These are phyloP conservation scores for Fallopia convolvulus DNA, from an alignment of 148 eudicot genomes.

Conservation along the genomic window DNA sequence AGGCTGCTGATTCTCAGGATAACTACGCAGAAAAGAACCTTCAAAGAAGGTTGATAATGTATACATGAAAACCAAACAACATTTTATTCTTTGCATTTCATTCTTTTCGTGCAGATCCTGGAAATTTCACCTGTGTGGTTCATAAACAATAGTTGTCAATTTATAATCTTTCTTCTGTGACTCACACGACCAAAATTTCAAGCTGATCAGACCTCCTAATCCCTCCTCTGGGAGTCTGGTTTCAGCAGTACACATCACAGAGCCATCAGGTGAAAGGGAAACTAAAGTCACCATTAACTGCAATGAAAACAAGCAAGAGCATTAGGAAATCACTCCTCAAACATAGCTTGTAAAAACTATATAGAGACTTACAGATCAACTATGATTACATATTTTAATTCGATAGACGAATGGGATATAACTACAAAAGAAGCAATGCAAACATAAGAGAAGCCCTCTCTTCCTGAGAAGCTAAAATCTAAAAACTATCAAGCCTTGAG, in stretches of 20 bases:
- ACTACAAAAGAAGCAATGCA: not conserved
- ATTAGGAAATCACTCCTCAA: not conserved
- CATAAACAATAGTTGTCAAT: conserved; percentile 83
- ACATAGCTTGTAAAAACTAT: not conserved
- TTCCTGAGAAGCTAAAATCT: not conserved
- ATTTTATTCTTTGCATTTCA: not conserved
- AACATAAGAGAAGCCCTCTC: not conserved
- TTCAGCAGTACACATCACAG: conserved; percentile 79
- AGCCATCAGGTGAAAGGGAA: conserved; percentile 72
- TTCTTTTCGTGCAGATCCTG: conserved; percentile 1
- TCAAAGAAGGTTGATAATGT: not conserved
- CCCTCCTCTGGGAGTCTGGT: conserved; percentile 86
- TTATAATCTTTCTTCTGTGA: conserved; percentile 54
- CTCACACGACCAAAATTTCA: conserved; percentile 76
- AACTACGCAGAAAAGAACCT: not conserved
- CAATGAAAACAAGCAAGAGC: conserved; percentile 12
- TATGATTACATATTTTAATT: not conserved
- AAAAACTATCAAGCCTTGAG: not conserved
- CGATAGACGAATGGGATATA: not conserved
- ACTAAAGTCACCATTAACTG: conserved; percentile 74
- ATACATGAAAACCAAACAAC: not conserved
- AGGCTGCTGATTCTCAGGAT: not conserved
- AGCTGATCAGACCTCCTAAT: conserved; percentile 74
- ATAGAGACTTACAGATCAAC: not conserved
- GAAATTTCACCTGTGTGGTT: conserved; percentile 77